Evolutionary conservation across 257 asterid species (phyloP).

Genomic region (Forsythia viridissima): DNA sequence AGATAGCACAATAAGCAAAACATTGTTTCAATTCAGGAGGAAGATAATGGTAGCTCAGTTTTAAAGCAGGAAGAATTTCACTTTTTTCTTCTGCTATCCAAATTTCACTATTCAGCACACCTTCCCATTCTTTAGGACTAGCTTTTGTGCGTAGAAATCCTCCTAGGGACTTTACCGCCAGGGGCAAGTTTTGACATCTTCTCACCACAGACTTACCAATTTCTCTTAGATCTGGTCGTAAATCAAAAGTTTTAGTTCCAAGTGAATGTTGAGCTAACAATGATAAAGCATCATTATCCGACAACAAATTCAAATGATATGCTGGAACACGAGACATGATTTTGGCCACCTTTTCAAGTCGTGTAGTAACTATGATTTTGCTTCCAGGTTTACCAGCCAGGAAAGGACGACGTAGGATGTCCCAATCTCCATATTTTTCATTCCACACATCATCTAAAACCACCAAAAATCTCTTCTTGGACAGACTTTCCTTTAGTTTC

Average conservation of each 20-base stretch:
- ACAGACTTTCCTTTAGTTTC: not conserved
- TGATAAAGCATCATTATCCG: constrained; percentile 24
- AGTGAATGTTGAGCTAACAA: constrained; percentile 29
- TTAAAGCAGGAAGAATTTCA: constrained; percentile 30
- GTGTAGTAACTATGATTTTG: not conserved
- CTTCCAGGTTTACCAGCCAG: not conserved
- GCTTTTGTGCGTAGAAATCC: constrained; percentile 28
- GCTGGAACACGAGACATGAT: not conserved
- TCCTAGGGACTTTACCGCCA: constrained; percentile 38
- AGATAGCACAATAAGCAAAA: constrained; percentile 34
- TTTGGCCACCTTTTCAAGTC: not conserved
- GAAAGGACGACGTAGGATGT: not conserved
- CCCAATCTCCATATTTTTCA: not conserved
- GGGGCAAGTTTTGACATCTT: constrained; percentile 34
- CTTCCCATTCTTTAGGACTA: constrained; percentile 26
- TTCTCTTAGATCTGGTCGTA: constrained; percentile 4
- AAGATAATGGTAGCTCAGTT: constrained; percentile 33
- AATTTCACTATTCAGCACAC: constrained; percentile 26
- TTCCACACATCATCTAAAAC: not conserved
- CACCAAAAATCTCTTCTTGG: not conserved
- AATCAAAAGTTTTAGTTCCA: constrained; percentile 19
- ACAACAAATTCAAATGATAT: not conserved
- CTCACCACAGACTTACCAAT: constrained; percentile 24
- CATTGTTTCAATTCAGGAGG: constrained; percentile 32
- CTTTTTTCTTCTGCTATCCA: constrained; percentile 25